Percentiles rank a stretch among this genome's conserved stretches.
phyloP scores from a whole-genome alignment of 1,284 basidiomycete genomes.

The Apiotrichum gamsii region DNA sequence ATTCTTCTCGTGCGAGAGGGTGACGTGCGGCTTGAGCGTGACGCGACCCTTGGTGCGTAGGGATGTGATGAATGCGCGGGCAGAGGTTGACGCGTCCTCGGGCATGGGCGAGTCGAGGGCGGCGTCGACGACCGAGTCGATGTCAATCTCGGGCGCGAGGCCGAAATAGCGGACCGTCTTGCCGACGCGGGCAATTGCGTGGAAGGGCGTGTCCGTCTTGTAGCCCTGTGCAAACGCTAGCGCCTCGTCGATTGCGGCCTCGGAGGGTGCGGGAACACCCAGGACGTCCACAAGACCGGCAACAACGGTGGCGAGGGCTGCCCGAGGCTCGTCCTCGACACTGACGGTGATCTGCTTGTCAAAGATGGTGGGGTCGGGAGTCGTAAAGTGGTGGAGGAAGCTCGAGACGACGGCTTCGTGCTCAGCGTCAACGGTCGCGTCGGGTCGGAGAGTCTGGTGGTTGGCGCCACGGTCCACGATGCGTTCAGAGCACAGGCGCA shows the following conservation, averaged over 20 bases:
- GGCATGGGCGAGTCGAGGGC: conserved; percentile 9
- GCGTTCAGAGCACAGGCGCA: conserved; percentile 70
- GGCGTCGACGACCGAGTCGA: conserved; percentile 39
- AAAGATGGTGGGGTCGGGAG: conserved; percentile 60
- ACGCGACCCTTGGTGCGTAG: conserved; percentile 57
- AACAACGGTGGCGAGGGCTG: conserved; percentile 57
- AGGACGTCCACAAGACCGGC: conserved; percentile 55
- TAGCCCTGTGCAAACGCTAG: conserved; percentile 51
- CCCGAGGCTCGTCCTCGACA: conserved; percentile 55
- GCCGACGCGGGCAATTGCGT: conserved; percentile 29
- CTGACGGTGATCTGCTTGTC: conserved; percentile 63
- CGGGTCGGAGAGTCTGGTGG: conserved; percentile 72
- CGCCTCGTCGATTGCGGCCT: conserved; percentile 58
- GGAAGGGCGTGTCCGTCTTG: conserved; percentile 34
- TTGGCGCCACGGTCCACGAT: conserved; percentile 67
- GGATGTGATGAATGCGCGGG: conserved; percentile 52
- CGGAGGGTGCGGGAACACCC: conserved; percentile 50
- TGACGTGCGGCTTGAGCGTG: conserved; percentile 68
- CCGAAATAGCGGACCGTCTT: conserved; percentile 64
- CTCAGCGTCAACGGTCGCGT: conserved; percentile 50
- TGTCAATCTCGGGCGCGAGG: conserved; percentile 65
- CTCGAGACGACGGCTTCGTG: conserved; percentile 78
- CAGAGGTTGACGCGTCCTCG: conserved; percentile 32
- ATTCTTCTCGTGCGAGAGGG: conserved; percentile 67
- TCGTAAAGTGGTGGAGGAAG: conserved; percentile 65